Evolutionary conservation across 179 eudicot genomes (phyloP).

Genomic region (Patellifolia procumbens): DNA sequence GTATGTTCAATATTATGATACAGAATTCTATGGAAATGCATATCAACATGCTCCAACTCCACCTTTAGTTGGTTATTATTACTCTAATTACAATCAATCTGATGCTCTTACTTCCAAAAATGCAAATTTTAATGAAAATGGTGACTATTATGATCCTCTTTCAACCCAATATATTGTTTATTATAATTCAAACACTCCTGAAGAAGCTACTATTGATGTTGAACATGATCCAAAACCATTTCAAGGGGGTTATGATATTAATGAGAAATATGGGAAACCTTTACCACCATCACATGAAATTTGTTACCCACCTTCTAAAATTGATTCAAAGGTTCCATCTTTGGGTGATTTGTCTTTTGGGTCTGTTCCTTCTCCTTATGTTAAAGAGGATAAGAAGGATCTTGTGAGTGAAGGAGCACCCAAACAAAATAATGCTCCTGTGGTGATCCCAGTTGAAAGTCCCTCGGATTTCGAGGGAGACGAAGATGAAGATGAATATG

Average conservation of each 20-base stretch:
- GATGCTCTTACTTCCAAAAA: slow-evolving; percentile 29
- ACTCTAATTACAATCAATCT: slow-evolving; percentile 26
- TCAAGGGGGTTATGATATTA: slow-evolving; percentile 69
- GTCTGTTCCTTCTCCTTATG: slow-evolving; percentile 39
- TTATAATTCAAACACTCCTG: slow-evolving; percentile 21
- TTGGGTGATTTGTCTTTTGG: slow-evolving; percentile 30
- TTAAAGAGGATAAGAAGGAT: slow-evolving; percentile 22
- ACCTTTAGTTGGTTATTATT: slow-evolving; percentile 38
- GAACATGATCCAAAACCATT: slow-evolving; percentile 65
- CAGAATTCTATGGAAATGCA: slow-evolving; percentile 25
- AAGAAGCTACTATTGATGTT: slow-evolving; percentile 33
- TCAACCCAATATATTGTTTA: slow-evolving; percentile 38
- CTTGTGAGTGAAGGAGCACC: neutral
- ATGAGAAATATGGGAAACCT: slow-evolving; percentile 61
- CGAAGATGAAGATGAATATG: neutral
- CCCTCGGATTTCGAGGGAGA: neutral
- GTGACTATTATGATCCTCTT: slow-evolving; percentile 35
- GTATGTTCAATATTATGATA: slow-evolving; percentile 24
- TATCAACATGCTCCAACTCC: slow-evolving; percentile 27
- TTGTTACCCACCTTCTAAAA: slow-evolving; percentile 57
- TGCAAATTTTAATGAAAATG: slow-evolving; percentile 14
- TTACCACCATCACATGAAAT: slow-evolving; percentile 59
- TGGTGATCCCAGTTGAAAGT: slow-evolving; percentile 7
- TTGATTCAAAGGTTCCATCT: slow-evolving; percentile 1
- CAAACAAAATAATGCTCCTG: neutral